A percentile compares a stretch with the other conserved stretches of the same genome.
phyloP scores from a whole-genome alignment of 805 yeast genomes.

The Candida pseudofarinosa region DNA sequence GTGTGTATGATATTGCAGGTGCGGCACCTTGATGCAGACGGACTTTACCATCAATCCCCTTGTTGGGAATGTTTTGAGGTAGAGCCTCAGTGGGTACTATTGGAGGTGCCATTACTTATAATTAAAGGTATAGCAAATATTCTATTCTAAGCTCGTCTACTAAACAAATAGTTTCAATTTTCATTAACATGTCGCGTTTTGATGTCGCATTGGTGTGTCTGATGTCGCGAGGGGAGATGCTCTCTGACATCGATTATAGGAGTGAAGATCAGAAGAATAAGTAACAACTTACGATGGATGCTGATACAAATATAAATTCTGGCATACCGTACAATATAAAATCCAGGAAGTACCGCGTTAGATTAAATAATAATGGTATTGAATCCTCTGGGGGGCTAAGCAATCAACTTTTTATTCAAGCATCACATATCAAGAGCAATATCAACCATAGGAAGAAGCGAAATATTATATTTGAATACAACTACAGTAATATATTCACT shows the following conservation, averaged over 20 bases:
- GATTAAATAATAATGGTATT: background rate
- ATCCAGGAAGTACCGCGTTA: background rate
- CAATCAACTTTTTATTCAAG: conserved; percentile 17
- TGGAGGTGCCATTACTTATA: conserved; percentile 10
- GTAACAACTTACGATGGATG: background rate
- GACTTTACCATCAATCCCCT: conserved; percentile 15
- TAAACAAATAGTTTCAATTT: background rate
- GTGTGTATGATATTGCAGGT: conserved; percentile 39
- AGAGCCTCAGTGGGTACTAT: conserved; percentile 7
- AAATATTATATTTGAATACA: conserved; percentile 33
- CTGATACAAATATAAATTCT: background rate
- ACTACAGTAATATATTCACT: conserved; percentile 30
- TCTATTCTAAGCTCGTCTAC: background rate
- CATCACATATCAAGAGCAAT: conserved; percentile 22
- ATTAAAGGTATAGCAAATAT: background rate
- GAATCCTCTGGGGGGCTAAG: background rate
- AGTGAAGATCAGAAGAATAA: background rate
- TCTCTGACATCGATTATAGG: background rate
- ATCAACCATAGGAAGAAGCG: conserved; percentile 32
- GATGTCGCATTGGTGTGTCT: background rate
- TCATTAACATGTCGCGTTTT: background rate
- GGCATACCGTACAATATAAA: background rate
- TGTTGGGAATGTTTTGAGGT: background rate
- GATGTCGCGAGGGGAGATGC: background rate
- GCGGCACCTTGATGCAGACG: conserved; percentile 30